Evolutionary conservation across 1,139 yeast genomes (phyloP).

Genomic region (Sugiyamaella pinicola): DNA sequence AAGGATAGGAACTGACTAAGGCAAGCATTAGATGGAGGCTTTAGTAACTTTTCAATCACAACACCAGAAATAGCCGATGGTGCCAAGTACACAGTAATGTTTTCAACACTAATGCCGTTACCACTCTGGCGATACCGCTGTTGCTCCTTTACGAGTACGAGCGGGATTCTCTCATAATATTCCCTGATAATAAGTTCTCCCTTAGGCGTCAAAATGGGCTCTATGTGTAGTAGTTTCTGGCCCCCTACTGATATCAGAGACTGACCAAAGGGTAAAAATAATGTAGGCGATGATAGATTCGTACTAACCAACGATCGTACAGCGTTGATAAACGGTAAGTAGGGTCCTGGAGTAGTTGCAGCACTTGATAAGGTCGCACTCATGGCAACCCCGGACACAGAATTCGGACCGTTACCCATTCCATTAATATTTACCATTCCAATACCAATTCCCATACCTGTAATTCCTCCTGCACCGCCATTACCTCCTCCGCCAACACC

Average conservation of each 20-base stretch:
- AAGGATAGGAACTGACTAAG: constrained; percentile 6
- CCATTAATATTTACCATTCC: not conserved
- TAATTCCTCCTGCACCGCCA: constrained; percentile 4
- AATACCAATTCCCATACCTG: not conserved
- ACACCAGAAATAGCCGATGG: constrained; percentile 30
- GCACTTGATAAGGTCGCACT: constrained; percentile 23
- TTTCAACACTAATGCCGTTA: not conserved
- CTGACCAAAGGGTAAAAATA: constrained; percentile 49
- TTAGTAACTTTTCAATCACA: constrained; percentile 27
- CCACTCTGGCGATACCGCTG: not conserved
- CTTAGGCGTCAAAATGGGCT: constrained; percentile 42
- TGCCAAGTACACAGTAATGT: constrained; percentile 1
- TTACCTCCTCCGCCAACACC: not conserved
- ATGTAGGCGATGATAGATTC: constrained; percentile 51
- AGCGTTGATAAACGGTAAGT: constrained; percentile 62
- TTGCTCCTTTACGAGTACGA: not conserved
- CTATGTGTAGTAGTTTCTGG: constrained; percentile 33
- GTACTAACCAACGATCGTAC: constrained; percentile 56
- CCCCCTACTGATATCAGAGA: constrained; percentile 27
- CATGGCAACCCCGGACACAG: not conserved
- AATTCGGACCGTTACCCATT: constrained; percentile 3
- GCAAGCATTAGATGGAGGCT: constrained; percentile 7
- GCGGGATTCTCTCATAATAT: constrained; percentile 30
- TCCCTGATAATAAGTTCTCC: constrained; percentile 40
- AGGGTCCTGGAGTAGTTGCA: constrained; percentile 45